Evolutionary conservation across 1,284 basidiomycete species (phyloP).

Genomic region (Wallemia hederae): DNA sequence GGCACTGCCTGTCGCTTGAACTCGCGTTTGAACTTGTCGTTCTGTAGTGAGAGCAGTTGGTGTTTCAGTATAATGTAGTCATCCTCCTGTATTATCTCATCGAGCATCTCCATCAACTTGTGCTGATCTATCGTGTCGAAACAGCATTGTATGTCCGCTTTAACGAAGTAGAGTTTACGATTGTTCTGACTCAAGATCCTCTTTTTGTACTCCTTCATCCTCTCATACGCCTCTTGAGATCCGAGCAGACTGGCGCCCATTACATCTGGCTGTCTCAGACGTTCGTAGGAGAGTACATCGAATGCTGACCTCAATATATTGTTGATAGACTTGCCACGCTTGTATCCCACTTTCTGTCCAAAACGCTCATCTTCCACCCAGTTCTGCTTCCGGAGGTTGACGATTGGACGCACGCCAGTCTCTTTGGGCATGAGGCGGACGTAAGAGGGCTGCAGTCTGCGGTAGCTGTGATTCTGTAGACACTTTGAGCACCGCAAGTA

Average conservation of each 20-base stretch:
- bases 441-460: slow-evolving; percentile 46
- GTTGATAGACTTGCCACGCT: slow-evolving; percentile 38
- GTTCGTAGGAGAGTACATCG: slow-evolving; percentile 56
- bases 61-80: slow-evolving; percentile 29
- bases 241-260: slow-evolving; percentile 55
- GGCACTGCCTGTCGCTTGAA: slow-evolving; percentile 34
- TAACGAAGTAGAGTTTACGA: slow-evolving; percentile 63
- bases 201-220: slow-evolving; percentile 37
- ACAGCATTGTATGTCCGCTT: slow-evolving; percentile 78
- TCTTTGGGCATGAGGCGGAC: slow-evolving; percentile 62
- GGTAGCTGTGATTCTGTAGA: slow-evolving; percentile 17
- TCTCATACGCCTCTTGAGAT: slow-evolving; percentile 48
- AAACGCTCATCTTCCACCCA: background rate
- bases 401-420: slow-evolving; percentile 73
- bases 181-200: slow-evolving; percentile 18
- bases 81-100: slow-evolving; percentile 28
- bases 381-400: slow-evolving; percentile 50
- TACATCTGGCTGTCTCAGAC: slow-evolving; percentile 33
- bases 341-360: background rate
- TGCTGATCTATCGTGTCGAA: slow-evolving; percentile 89
- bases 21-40: slow-evolving; percentile 25
- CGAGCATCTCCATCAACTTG: slow-evolving; percentile 49
- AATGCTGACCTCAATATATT: slow-evolving; percentile 55
- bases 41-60: slow-evolving; percentile 25
- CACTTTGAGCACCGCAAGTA: too few species aligned